A percentile compares a stretch with the other conserved stretches of the same genome.
These are phyloP conservation scores for Akanthomyces muscarius DNA, from an alignment of 2,329 filamentous ascomycete species.

Conservation along the genomic window DNA sequence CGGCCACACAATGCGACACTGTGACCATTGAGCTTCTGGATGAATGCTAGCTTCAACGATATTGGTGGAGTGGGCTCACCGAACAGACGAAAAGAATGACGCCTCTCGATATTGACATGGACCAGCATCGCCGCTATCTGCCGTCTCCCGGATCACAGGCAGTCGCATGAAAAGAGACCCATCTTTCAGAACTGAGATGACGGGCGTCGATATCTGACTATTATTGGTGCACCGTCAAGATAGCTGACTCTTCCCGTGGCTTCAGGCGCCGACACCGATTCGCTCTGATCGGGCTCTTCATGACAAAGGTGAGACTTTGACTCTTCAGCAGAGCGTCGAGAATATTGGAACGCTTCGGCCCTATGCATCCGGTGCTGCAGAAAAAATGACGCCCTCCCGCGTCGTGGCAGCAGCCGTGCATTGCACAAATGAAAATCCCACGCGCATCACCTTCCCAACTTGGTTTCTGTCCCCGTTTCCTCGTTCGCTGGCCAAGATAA, in stretches of 20 bases:
- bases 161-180: background rate
- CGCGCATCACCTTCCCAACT: conserved; percentile 11
- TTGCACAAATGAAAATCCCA: background rate
- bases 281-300: background rate
- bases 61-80: background rate
- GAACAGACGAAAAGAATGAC: background rate
- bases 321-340: background rate
- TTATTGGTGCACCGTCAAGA: background rate
- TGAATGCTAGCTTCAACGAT: background rate
- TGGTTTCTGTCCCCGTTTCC: background rate
- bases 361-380: background rate
- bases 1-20: conserved; percentile 1
- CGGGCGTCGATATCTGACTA: background rate
- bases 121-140: background rate
- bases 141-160: background rate
- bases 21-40: conserved; percentile 3
- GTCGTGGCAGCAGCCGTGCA: background rate
- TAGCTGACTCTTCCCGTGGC: background rate
- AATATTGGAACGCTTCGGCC: background rate
- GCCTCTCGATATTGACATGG: background rate
- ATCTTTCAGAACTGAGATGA: conserved; percentile 1
- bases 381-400: background rate
- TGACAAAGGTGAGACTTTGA: background rate
- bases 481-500: background rate
- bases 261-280: background rate